phyloP scores from a whole-genome alignment of 768 basidiomycete genomes.

The Boletus rex-veris region DNA sequence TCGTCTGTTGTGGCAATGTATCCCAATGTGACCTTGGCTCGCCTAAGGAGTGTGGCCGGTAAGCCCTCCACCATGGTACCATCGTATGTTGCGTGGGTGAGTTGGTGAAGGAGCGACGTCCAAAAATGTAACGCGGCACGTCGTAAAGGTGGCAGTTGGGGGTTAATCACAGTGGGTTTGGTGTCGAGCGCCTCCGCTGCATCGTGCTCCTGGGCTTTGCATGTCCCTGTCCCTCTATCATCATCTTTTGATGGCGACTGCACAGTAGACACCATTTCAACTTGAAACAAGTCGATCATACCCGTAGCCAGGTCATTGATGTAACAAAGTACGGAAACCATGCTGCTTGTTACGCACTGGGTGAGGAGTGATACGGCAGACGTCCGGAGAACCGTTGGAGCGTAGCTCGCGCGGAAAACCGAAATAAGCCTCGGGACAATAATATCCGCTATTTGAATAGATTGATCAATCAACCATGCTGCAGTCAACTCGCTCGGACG shows the following conservation, averaged over 20 bases:
- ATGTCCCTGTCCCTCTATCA: conserved; percentile 2
- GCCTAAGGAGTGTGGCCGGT: conserved; percentile 38
- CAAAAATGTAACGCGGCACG: conserved; percentile 87
- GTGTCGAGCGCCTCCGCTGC: conserved; percentile 40
- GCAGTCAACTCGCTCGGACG: conserved; percentile 12
- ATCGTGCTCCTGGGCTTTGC: conserved; percentile 5
- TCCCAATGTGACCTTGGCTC: conserved; percentile 57
- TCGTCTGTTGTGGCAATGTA: conserved; percentile 72
- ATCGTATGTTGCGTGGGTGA: conserved; percentile 50
- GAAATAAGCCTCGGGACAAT: conserved; percentile 71
- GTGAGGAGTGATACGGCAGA: conserved; percentile 71
- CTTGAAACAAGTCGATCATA: conserved; percentile 74
- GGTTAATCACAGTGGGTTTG: conserved; percentile 51
- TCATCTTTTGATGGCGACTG: conserved; percentile 16
- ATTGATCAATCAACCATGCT: not conserved
- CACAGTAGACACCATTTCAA: conserved; percentile 44
- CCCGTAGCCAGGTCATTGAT: conserved; percentile 55
- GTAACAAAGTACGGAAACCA: conserved; percentile 62
- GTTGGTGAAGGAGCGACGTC: conserved; percentile 60
- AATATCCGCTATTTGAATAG: conserved; percentile 48
- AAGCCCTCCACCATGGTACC: conserved; percentile 9
- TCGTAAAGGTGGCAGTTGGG: conserved; percentile 76
- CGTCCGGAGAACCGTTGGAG: conserved; percentile 71
- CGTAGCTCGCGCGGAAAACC: conserved; percentile 52
- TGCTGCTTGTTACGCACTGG: conserved; percentile 63